Evolutionary conservation across 257 asterid genomes (phyloP), one percentile per base, ranked within the genome.

Genomic region (Ballota nigra): DNA sequence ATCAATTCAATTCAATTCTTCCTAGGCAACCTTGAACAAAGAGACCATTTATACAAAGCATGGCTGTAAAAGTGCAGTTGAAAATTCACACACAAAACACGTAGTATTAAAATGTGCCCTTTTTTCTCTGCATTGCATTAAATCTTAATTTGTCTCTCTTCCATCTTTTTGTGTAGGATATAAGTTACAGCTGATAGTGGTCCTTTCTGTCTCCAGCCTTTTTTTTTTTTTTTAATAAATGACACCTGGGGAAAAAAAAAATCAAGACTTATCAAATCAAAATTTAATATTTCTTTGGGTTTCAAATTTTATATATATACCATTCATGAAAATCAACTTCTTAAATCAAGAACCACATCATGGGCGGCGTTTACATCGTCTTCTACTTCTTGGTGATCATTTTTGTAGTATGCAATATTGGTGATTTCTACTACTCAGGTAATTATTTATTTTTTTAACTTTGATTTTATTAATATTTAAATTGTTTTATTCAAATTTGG

Each of bases 341-440:
- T n/a, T n/a, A 33, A 57, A 3, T 58, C 69, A 77, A 62, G 69
- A 58, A 76, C 34, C 59, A 58, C 75, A 67, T 71, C 40, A 82
- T 71, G 68, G 58, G 18, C 23, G 13, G 36, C 26, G 15, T 29
- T 9, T 22, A 43, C 61, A 41, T 69, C 13, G 62, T 66, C 63
- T 73, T 82, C 26, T 79, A 56, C 77, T 68, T 78, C 68, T 57
- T 74, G 41, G 49, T 76, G 67, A 13, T 75, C 64, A 75, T 77
- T 63, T 61, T 80, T 75, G 26, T 78, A 52, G 20, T 86, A 63
- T 64, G 66, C 82, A 51, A 69, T 69, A 43, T 71, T 67, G 77
- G 68, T 29, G 3, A 26, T 26, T 70, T 70, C 38, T 57, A 12
- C 60, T 71, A 78, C 36, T 59, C 82, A 78, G 79, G 81, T 78